Base-by-base conservation (phyloP, 1,139 yeast genomes). In the Candida tropicalis region DNA sequence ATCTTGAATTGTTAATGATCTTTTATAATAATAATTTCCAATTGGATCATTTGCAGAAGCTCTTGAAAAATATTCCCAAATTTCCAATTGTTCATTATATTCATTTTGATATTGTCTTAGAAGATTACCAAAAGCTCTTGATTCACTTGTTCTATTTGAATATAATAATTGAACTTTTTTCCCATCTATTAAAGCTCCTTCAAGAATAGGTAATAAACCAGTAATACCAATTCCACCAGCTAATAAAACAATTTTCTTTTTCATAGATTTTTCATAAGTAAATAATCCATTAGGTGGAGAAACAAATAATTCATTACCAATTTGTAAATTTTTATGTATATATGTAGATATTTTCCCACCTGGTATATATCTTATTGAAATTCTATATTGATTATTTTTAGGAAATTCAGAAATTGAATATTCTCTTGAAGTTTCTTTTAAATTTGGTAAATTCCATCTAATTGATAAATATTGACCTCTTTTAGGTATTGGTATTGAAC, bases 151-250 rank as follows among this genome's bases (percentile, higher is more conserved):
- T 44, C 52, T 56, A 48, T 68, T 70, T 9, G 73, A 68, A 52
- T 65, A 58, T 37, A 57, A 50, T 39, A 71, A 47, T 10, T 45
- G 56, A 8, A 68, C 72, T 10, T 52, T 52, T 46, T 62, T 58
- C 3, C 62, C 64, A 15, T 55, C 53, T 12, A 43, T 42, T 39
- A 66, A 55, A 2, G 72, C 73, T n/a, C 63, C 55, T 51, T 76
- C 77, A 27, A 75, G 56, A 58, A 82, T 76, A 8, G 86, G 65
- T 39, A 81, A 55, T 42, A 81, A 50, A 32, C 90, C 89, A 3
- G 89, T 84, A 44, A 82, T 77, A 49, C 89, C 90, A 50, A 82
- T 81, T 40, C 89, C 90, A 41, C 83, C 86, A 20, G 79, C 74
- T 42, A 81, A 60, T 33, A 82, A 60, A 10, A 65, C 56, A 2